Conservation (phyloP, 495 filamentous ascomycete species). For the Neurospora sp. region DNA sequence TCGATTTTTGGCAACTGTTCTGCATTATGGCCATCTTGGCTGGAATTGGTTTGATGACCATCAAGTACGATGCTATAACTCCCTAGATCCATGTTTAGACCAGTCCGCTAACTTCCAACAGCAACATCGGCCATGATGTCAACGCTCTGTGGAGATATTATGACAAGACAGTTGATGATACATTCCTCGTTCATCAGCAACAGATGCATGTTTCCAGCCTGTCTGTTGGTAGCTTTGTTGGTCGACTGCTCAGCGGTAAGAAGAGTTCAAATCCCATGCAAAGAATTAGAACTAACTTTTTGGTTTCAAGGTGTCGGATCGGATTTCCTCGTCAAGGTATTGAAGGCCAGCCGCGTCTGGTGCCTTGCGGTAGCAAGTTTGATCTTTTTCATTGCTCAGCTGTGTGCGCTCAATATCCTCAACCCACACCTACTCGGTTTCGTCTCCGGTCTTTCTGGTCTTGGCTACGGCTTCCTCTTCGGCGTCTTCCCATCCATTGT, state of each 20-base stretch:
- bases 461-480: conserved; percentile 91
- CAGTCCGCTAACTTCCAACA: conserved; percentile 35
- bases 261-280: not conserved
- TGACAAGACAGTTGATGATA: conserved; percentile 58
- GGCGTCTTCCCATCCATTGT: conserved; percentile 90
- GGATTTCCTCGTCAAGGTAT: conserved; percentile 72
- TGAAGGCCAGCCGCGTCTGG: conserved; percentile 78
- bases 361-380: conserved; percentile 66
- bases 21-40: conserved; percentile 76
- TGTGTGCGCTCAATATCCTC: conserved; percentile 65
- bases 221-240: conserved; percentile 73
- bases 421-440: conserved; percentile 70
- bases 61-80: conserved; percentile 54
- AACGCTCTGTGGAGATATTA: conserved; percentile 68
- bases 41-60: conserved; percentile 95
- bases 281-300: conserved; percentile 1
- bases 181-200: conserved; percentile 74
- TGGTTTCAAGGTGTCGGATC: conserved; percentile 64
- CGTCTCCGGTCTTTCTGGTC: conserved; percentile 73
- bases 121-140: conserved; percentile 94
- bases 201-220: conserved; percentile 89
- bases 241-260: conserved; percentile 66
- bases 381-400: conserved; percentile 73
- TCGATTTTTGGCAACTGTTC: conserved; percentile 89
- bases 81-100: not conserved